phyloP scores from a whole-genome alignment of 305 asterid species.

The Solanum aculeatissimum region DNA sequence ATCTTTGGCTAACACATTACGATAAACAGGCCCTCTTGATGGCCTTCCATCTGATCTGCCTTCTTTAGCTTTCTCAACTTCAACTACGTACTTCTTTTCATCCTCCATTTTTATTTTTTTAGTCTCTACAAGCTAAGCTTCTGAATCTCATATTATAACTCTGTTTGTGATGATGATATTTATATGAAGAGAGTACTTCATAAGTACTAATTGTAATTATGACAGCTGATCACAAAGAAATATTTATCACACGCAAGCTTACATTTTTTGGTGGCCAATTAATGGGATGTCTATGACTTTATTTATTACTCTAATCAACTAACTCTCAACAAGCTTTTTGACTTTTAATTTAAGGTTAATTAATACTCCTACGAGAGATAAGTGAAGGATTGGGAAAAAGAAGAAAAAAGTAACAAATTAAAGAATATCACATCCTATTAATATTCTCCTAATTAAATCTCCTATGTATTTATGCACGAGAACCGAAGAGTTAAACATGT shows the following conservation, averaged over 20 bases:
- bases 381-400: not conserved
- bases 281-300: not conserved
- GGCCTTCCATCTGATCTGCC: conserved; percentile 40
- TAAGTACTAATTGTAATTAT: not conserved
- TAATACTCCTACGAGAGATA: not conserved
- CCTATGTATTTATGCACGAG: not conserved
- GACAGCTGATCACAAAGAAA: not conserved
- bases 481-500: not conserved
- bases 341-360: not conserved
- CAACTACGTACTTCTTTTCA: conserved; percentile 30
- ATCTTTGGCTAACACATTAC: conserved; percentile 46
- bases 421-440: not conserved
- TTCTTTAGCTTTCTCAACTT: conserved; percentile 55
- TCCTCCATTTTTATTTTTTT: conserved; percentile 15
- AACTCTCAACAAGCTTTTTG: not conserved
- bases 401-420: not conserved
- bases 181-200: not conserved
- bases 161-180: not conserved
- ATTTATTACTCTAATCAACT: not conserved
- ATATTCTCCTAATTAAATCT: not conserved
- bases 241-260: not conserved
- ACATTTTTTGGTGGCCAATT: not conserved
- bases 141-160: not conserved
- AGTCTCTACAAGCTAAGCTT: not conserved
- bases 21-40: conserved; percentile 57